phyloP scores from a whole-genome alignment of 768 basidiomycete species.

The Amanita molliuscula region DNA sequence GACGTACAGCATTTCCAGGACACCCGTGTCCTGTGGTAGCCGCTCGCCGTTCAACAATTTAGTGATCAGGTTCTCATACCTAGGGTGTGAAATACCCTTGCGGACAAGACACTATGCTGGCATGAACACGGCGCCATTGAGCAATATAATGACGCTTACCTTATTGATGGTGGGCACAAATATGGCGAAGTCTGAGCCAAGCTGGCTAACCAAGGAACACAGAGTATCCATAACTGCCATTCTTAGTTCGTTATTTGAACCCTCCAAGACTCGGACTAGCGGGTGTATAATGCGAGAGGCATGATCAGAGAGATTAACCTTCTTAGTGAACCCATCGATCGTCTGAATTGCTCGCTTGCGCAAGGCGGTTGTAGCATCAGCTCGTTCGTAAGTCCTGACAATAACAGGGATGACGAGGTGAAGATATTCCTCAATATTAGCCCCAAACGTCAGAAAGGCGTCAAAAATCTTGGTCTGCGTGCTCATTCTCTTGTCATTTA shows the following conservation, averaged over 20 bases:
- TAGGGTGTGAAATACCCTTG: conserved; percentile 66
- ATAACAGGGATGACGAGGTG: conserved; percentile 95
- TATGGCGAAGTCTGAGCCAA: conserved; percentile 94
- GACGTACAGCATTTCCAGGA: conserved; percentile 55
- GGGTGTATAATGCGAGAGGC: conserved; percentile 97
- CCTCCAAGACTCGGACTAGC: conserved; percentile 75
- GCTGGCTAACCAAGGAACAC: conserved; percentile 84
- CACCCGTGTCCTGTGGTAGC: conserved; percentile 74
- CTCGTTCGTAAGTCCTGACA: conserved; percentile 80
- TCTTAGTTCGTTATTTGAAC: conserved; percentile 67
- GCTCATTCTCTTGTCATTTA: conserved; percentile 64
- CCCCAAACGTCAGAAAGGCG: conserved; percentile 89
- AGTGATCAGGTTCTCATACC: conserved; percentile 81
- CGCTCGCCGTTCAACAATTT: conserved; percentile 90
- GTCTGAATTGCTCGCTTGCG: conserved; percentile 87
- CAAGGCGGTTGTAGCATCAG: conserved; percentile 61
- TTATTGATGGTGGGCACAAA: conserved; percentile 98
- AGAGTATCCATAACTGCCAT: conserved; percentile 87
- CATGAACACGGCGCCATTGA: conserved; percentile 1
- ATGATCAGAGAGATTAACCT: conserved; percentile 97
- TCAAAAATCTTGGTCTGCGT: conserved; percentile 90
- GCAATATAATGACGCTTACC: conserved; percentile 26
- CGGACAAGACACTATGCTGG: conserved; percentile 55
- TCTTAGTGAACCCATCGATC: conserved; percentile 79
- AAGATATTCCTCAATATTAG: conserved; percentile 95